These are phyloP conservation scores for Leccinum pellstonianum DNA, from an alignment of 768 basidiomycete species.

Conservation along the genomic window DNA sequence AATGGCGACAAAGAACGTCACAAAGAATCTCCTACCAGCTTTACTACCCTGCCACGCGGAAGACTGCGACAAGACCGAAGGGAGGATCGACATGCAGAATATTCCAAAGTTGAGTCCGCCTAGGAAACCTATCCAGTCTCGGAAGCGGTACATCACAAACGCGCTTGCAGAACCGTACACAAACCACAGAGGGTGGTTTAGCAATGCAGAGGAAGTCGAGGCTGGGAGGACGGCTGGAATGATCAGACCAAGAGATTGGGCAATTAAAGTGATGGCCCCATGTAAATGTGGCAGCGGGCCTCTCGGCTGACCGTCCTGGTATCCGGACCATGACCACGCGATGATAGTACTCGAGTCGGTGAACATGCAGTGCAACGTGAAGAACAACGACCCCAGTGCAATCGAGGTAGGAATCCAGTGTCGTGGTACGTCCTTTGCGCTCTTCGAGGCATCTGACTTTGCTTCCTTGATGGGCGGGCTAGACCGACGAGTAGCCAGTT, in stretches of 20 bases:
- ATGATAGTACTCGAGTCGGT: constrained; percentile 77
- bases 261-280: constrained; percentile 64
- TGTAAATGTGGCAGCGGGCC: constrained; percentile 76
- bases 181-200: constrained; percentile 54
- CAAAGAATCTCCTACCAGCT: constrained; percentile 50
- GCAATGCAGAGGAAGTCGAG: constrained; percentile 19
- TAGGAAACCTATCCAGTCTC: constrained; percentile 67
- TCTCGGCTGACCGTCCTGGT: constrained; percentile 51
- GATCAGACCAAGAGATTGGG: constrained; percentile 57
- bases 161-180: constrained; percentile 50
- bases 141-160: constrained; percentile 55
- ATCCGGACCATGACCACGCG: constrained; percentile 92
- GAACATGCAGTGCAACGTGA: constrained; percentile 69
- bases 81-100: constrained; percentile 65
- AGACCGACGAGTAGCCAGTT: constrained; percentile 48
- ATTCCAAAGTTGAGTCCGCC: constrained; percentile 63
- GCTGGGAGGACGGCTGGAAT: constrained; percentile 36
- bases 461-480: constrained; percentile 3
- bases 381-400: constrained; percentile 66
- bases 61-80: constrained; percentile 49
- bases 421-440: constrained; percentile 11
- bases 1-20: constrained; percentile 58
- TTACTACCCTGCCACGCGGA: constrained; percentile 37
- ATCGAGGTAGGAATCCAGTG: constrained; percentile 45
- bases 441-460: background rate